A percentile compares a stretch with the other conserved stretches of the same genome.
These are phyloP conservation scores for Vanrija pseudolonga DNA, from an alignment of 1,284 basidiomycete genomes.

Conservation along the genomic window DNA sequence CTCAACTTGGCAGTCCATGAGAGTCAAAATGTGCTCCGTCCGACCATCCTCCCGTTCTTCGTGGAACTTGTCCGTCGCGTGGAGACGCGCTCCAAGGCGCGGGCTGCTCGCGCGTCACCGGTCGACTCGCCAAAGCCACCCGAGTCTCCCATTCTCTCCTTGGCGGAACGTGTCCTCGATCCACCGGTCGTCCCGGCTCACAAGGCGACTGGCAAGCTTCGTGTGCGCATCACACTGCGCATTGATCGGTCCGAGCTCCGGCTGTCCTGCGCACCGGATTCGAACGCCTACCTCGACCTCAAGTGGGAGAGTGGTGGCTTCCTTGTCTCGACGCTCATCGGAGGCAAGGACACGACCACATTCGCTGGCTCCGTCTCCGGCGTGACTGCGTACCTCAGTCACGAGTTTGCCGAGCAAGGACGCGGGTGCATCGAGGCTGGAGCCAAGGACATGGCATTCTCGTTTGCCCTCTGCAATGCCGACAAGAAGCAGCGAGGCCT, in stretches of 20 bases:
- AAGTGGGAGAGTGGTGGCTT: constrained; percentile 92
- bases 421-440: constrained; percentile 41
- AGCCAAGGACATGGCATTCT: constrained; percentile 43
- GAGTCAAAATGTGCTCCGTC: constrained; percentile 74
- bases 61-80: constrained; percentile 54
- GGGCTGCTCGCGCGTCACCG: constrained; percentile 11
- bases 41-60: constrained; percentile 77
- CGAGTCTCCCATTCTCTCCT: background rate
- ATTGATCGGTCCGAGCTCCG: constrained; percentile 82
- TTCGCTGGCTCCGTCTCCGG: constrained; percentile 76
- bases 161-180: background rate
- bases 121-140: constrained; percentile 1
- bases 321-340: constrained; percentile 68
- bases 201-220: constrained; percentile 17
- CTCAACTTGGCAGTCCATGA: constrained; percentile 64
- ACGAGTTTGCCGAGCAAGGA: constrained; percentile 53
- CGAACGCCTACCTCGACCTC: constrained; percentile 77
- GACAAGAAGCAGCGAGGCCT: constrained; percentile 50
- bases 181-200: background rate
- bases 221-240: constrained; percentile 65
- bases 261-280: constrained; percentile 79
- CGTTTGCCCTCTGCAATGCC: constrained; percentile 21
- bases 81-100: constrained; percentile 19
- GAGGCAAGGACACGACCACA: constrained; percentile 59
- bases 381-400: constrained; percentile 69